phyloP scores from a whole-genome alignment of 2,329 filamentous ascomycete genomes.

The Ceratocystis cubensis region DNA sequence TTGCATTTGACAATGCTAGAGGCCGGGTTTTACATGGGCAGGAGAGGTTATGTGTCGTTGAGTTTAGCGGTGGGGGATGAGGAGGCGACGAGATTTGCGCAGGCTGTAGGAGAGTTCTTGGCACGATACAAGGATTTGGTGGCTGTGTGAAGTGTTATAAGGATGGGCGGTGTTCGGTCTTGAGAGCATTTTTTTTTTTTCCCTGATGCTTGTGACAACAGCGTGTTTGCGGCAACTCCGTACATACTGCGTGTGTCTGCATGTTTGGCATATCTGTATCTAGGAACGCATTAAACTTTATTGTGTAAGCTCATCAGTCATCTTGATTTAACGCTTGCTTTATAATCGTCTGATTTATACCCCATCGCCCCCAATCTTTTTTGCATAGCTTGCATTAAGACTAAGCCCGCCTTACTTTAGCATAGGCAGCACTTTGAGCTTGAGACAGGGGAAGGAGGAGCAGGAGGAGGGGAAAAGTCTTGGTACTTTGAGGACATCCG shows the following conservation, averaged over 20 bases:
- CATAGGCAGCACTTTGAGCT: constrained; percentile 7
- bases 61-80: constrained; percentile 30
- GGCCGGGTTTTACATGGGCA: constrained; percentile 33
- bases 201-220: background rate
- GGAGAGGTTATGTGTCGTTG: constrained; percentile 33
- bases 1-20: constrained; percentile 38
- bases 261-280: background rate
- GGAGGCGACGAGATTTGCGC: constrained; percentile 33
- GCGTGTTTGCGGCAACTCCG: background rate
- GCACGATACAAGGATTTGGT: constrained; percentile 7
- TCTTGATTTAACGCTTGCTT: background rate
- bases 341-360: background rate
- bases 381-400: constrained; percentile 6
- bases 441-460: constrained; percentile 4
- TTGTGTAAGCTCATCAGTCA: no score
- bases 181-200: background rate
- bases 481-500: background rate
- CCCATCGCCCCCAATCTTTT: background rate
- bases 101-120: constrained; percentile 28
- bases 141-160: constrained; percentile 8
- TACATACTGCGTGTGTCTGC: background rate
- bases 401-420: background rate
- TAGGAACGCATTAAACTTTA: no score
- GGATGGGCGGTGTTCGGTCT: background rate
- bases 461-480: background rate